Percentiles rank a stretch among this genome's conserved stretches.
phyloP scores from a whole-genome alignment of 805 yeast species.

The Lipomyces spencermartinsiae region DNA sequence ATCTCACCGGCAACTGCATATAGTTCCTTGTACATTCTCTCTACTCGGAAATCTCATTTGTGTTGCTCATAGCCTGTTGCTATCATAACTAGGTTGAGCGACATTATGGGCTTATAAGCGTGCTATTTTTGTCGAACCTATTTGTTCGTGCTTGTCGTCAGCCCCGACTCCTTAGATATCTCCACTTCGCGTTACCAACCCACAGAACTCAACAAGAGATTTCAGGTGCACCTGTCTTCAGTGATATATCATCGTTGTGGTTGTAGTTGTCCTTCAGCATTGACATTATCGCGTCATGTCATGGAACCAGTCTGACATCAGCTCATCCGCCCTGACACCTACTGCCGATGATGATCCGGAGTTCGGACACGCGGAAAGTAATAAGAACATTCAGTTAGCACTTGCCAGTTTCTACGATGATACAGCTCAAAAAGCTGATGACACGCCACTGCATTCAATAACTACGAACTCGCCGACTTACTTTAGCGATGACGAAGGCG shows the following conservation, averaged over 20 bases:
- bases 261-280: not conserved
- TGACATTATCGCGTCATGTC: not conserved
- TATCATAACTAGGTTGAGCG: not conserved
- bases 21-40: not conserved
- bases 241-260: not conserved
- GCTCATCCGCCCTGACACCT: not conserved
- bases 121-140: not conserved
- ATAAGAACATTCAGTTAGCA: not conserved
- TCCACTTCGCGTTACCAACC: not conserved
- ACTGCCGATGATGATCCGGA: conserved; percentile 6
- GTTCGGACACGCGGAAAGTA: conserved; percentile 1
- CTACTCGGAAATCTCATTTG: not conserved
- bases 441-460: not conserved
- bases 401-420: not conserved
- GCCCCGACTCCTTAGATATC: not conserved
- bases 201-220: not conserved
- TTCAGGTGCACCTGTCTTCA: not conserved
- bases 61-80: not conserved
- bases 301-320: not conserved
- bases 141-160: not conserved
- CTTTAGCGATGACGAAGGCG: not conserved
- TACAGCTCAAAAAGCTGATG: not conserved
- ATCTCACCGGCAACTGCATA: not conserved
- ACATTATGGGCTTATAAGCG: not conserved
- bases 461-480: not conserved